A percentile compares a stretch with the other conserved stretches of the same genome.
Evolutionary conservation across 495 filamentous ascomycete genomes (phyloP).

Genomic region (Neurospora sp.): DNA sequence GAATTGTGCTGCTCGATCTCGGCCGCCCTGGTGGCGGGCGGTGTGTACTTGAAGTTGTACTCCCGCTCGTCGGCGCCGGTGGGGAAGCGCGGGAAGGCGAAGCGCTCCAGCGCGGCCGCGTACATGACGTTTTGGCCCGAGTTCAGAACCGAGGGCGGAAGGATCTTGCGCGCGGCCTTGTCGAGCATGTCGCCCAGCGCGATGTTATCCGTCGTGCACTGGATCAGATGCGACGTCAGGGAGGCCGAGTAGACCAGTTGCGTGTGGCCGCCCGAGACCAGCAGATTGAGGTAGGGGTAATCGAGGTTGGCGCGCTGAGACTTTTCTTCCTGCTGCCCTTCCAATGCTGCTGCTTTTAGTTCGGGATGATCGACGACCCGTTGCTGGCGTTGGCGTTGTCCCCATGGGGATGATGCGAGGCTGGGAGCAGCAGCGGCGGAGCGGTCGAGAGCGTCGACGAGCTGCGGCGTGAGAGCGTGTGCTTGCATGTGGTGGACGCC

Average conservation of each 20-base stretch:
- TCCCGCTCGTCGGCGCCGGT: constrained; percentile 2
- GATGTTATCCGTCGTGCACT: constrained; percentile 62
- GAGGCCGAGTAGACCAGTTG: constrained; percentile 63
- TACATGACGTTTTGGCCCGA: constrained; percentile 52
- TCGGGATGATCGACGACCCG: neutral
- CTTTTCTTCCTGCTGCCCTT: neutral
- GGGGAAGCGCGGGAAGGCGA: constrained; percentile 54
- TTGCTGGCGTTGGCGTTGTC: neutral
- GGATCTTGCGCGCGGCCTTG: constrained; percentile 65
- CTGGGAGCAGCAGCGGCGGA: constrained; percentile 1
- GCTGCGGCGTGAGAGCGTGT: constrained; percentile 76
- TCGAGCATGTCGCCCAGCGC: constrained; percentile 81
- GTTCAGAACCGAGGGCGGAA: constrained; percentile 44
- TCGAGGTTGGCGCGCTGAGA: constrained; percentile 18
- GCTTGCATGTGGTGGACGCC: constrained; percentile 97
- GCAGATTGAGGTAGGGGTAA: constrained; percentile 80
- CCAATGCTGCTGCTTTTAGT: neutral
- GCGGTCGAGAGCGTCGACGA: constrained; percentile 52
- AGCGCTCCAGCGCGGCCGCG: constrained; percentile 63
- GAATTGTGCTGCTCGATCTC: constrained; percentile 32
- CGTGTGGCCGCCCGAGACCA: constrained; percentile 92
- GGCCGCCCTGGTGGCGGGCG: constrained; percentile 43
- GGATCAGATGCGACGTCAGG: constrained; percentile 53
- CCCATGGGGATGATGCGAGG: neutral
- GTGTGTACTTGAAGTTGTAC: constrained; percentile 42